These are phyloP conservation scores for Ophiostoma australiae DNA, from an alignment of 2,329 filamentous ascomycete species.

Conservation along the genomic window DNA sequence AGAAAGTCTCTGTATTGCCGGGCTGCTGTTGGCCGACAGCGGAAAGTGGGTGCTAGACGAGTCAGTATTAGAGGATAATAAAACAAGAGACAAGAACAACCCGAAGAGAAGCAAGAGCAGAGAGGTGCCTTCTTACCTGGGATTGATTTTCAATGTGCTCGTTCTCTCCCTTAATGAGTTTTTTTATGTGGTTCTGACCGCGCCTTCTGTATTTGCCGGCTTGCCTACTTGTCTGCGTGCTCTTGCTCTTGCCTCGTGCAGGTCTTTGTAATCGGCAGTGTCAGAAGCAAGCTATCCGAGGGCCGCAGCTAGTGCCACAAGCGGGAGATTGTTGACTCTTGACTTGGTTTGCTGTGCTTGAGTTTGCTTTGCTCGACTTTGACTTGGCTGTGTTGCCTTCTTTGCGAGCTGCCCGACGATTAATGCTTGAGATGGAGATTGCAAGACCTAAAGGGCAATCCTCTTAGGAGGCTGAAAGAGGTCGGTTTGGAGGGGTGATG, in stretches of 20 bases:
- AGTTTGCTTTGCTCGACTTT: background rate
- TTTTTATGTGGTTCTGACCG: background rate
- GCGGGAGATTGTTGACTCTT: background rate
- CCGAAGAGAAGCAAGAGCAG: background rate
- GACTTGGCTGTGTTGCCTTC: background rate
- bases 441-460: too few species aligned
- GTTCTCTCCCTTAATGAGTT: background rate
- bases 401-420: background rate
- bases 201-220: background rate
- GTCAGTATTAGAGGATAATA: background rate
- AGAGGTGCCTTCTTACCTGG: background rate
- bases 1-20: background rate
- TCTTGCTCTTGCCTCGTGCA: background rate
- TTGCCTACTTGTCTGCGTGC: too few species aligned
- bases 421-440: background rate
- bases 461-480: background rate
- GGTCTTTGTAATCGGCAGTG: conserved; percentile 3
- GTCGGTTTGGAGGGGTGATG: background rate
- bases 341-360: background rate
- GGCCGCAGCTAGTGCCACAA: conserved; percentile 2
- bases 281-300: background rate
- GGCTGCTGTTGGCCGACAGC: background rate
- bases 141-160: background rate
- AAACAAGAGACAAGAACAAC: background rate
- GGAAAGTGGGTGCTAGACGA: background rate